Evolutionary conservation across 2,329 filamentous ascomycete genomes (phyloP).

Genomic region (Colletotrichum scovillei): DNA sequence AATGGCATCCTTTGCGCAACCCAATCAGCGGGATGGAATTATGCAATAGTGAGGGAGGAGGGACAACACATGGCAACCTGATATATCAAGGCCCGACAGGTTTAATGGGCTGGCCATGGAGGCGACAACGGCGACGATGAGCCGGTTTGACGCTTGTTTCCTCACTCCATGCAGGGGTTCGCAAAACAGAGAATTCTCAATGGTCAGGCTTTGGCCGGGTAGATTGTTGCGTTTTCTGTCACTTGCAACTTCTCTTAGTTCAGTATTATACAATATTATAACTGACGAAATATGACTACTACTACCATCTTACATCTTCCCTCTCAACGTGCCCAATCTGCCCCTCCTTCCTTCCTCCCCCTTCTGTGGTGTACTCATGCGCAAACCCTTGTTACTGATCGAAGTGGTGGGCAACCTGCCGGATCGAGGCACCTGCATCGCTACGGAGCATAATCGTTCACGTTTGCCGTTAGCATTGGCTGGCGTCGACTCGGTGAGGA

Average conservation of each 20-base stretch:
- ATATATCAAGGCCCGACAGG: not conserved
- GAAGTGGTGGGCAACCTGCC: not conserved
- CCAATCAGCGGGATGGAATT: not conserved
- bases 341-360: not conserved
- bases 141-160: constrained; percentile 15
- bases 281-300: constrained; percentile 3
- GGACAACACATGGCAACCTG: not conserved
- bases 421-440: not conserved
- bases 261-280: constrained; percentile 7
- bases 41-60: not conserved
- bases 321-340: not conserved
- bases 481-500: constrained; percentile 31
- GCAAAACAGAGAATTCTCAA: constrained; percentile 2
- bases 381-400: not conserved
- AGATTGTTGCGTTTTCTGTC: constrained; percentile 17
- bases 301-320: not conserved
- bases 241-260: constrained; percentile 10
- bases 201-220: not conserved
- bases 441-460: not conserved
- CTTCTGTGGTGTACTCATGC: not conserved
- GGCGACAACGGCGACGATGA: constrained; percentile 2
- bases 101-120: not conserved
- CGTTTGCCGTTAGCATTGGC: constrained; percentile 9
- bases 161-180: constrained; percentile 17
- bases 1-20: not conserved